These are phyloP conservation scores for Polytrichum formosum DNA, from an alignment of 225 moss, liverwort and hornwort genomes.

Conservation along the genomic window DNA sequence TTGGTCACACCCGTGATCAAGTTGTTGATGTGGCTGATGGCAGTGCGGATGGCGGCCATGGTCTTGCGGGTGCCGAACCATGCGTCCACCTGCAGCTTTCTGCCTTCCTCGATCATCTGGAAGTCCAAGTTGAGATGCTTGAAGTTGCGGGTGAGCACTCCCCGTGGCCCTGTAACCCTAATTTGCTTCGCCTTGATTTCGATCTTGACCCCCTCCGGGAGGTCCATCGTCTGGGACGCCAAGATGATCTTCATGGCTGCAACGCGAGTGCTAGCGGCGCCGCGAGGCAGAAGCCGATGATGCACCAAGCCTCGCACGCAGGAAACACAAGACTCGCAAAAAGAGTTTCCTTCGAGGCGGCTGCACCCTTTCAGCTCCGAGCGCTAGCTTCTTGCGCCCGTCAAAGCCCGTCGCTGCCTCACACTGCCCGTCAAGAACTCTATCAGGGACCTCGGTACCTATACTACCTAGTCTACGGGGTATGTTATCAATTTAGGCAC, in stretches of 20 bases:
- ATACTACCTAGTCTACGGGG: no score
- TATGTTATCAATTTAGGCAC: no score
- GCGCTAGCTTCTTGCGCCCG: no score
- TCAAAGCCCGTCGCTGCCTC: no score
- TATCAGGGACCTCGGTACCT: no score
- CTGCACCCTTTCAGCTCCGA: no score
- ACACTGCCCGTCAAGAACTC: no score
- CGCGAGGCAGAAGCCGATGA: no score
- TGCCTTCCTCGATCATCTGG: constrained; percentile 20
- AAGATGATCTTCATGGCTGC: constrained; percentile 22
- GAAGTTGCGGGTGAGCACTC: constrained; percentile 23
- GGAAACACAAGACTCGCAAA: no score
- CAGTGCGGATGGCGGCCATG: constrained; percentile 26
- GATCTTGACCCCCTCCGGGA: constrained; percentile 14
- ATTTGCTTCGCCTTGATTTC: constrained; percentile 20
- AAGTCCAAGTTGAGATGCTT: constrained; percentile 26
- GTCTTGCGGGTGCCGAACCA: constrained; percentile 28
- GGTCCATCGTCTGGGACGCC: constrained; percentile 13
- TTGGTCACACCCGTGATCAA: constrained; percentile 28
- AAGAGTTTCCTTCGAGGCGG: no score
- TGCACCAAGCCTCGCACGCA: no score
- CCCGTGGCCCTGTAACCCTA: constrained; percentile 17
- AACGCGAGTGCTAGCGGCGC: neutral
- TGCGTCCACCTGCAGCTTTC: constrained; percentile 24
- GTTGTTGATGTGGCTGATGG: constrained; percentile 26